Percentiles rank a stretch among this genome's conserved stretches.
Conservation (phyloP, 495 filamentous ascomycete genomes). For the Apiosordaria backusii region DNA sequence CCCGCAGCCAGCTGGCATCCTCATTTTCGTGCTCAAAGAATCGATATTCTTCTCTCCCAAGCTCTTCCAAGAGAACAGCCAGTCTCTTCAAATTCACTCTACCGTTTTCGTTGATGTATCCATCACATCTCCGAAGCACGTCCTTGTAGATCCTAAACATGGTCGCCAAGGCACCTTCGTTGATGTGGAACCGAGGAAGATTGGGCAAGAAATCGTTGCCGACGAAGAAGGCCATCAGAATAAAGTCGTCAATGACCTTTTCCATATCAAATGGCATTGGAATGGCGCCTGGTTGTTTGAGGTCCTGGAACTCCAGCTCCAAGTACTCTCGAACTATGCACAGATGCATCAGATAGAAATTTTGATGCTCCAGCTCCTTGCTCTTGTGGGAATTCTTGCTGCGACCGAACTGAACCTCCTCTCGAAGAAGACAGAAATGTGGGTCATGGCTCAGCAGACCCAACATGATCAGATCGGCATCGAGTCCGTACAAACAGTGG, state of each 20-base stretch:
- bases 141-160: conserved; percentile 98
- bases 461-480: conserved; percentile 98
- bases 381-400: conserved; percentile 71
- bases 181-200: conserved; percentile 94
- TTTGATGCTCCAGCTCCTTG: conserved; percentile 97
- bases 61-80: conserved; percentile 71
- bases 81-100: conserved; percentile 82
- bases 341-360: conserved; percentile 96
- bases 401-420: conserved; percentile 96
- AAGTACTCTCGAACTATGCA: conserved; percentile 97
- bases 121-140: conserved; percentile 79
- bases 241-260: conserved; percentile 96
- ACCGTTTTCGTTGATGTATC: conserved; percentile 95
- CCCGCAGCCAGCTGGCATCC: conserved; percentile 87
- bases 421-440: conserved; percentile 93
- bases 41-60: conserved; percentile 76
- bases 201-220: conserved; percentile 99
- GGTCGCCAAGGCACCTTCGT: conserved; percentile 89
- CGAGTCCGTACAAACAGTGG: conserved; percentile 95
- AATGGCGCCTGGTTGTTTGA: conserved; percentile 72
- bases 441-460: conserved; percentile 95
- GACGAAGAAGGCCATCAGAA: conserved; percentile 98
- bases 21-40: conserved; percentile 87
- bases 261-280: conserved; percentile 89
- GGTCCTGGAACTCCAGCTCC: conserved; percentile 92